These are phyloP conservation scores for Russula virescens DNA, from an alignment of 768 basidiomycete species.

Conservation along the genomic window DNA sequence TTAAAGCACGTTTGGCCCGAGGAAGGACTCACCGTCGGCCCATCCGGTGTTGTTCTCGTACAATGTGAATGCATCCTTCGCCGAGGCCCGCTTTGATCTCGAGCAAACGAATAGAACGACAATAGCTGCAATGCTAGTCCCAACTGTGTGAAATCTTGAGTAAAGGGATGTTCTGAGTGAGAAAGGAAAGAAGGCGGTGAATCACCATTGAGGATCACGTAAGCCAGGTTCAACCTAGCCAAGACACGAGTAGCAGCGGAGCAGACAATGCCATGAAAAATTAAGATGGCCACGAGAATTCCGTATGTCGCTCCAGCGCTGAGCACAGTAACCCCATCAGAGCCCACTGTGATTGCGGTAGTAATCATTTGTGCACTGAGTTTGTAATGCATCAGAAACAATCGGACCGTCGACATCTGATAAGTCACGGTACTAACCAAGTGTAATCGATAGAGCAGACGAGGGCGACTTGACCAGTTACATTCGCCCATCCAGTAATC, in stretches of 20 bases:
- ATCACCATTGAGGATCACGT: slow-evolving; percentile 57
- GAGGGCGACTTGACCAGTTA: slow-evolving; percentile 63
- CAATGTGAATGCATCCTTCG: slow-evolving; percentile 59
- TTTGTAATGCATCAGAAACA: neutral
- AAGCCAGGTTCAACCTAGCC: slow-evolving; percentile 64
- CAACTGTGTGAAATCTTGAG: slow-evolving; percentile 37
- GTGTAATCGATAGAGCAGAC: slow-evolving; percentile 75
- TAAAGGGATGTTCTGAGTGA: neutral
- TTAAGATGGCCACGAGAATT: slow-evolving; percentile 57
- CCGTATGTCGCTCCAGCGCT: slow-evolving; percentile 60
- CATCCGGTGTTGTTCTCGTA: slow-evolving; percentile 72
- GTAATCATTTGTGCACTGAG: slow-evolving; percentile 69
- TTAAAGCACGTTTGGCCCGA: neutral
- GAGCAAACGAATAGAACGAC: slow-evolving; percentile 53
- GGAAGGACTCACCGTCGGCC: slow-evolving; percentile 45
- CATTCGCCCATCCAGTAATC: slow-evolving; percentile 69
- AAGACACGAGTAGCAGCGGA: slow-evolving; percentile 61
- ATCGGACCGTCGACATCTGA: neutral
- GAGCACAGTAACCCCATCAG: slow-evolving; percentile 48
- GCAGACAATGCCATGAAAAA: slow-evolving; percentile 64
- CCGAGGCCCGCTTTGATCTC: slow-evolving; percentile 50
- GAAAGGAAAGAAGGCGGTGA: slow-evolving; percentile 24
- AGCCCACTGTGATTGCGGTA: slow-evolving; percentile 57
- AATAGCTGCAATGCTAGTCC: slow-evolving; percentile 60
- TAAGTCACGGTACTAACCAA: slow-evolving; percentile 35